A percentile compares a stretch with the other conserved stretches of the same genome.
Evolutionary conservation across 441 rosid species (phyloP).

Genomic region (Erodium texanum): DNA sequence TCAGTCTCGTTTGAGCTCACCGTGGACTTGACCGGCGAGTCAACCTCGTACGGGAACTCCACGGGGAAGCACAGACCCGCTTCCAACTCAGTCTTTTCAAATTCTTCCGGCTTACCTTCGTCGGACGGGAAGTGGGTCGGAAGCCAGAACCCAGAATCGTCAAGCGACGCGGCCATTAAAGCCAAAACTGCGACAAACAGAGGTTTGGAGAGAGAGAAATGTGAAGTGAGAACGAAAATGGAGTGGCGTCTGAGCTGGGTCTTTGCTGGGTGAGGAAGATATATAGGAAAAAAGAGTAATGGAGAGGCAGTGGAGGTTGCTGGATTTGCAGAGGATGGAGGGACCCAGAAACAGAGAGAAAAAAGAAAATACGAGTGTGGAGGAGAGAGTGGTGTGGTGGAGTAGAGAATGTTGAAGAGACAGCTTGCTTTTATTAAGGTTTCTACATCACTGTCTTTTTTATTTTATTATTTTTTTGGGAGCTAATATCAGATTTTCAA

Average conservation of each 20-base stretch:
- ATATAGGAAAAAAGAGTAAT: conserved; percentile 15
- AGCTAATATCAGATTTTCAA: too few relatives aligned
- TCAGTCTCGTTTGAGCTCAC: conserved; percentile 53
- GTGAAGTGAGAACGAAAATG: conserved; percentile 1
- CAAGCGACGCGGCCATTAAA: conserved; percentile 27
- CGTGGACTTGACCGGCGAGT: conserved; percentile 21
- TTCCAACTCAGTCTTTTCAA: too few relatives aligned
- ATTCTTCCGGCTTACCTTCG: too few relatives aligned
- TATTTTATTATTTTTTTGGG: not conserved
- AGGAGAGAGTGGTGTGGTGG: not conserved
- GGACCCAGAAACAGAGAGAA: conserved; percentile 26
- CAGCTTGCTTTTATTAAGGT: not conserved
- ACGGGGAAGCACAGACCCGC: too few relatives aligned
- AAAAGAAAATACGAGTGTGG: not conserved
- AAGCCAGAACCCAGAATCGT: conserved; percentile 27
- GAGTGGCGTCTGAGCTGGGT: not conserved
- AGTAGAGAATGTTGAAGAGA: not conserved
- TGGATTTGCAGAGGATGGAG: conserved; percentile 17
- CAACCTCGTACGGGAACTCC: conserved; percentile 52
- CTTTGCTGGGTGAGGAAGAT: conserved; percentile 20
- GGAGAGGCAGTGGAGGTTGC: conserved; percentile 1
- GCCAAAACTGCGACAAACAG: not conserved
- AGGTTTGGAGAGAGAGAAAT: not conserved
- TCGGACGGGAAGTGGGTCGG: not conserved
- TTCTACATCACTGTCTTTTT: not conserved